A percentile compares a stretch with the other conserved stretches of the same genome.
phyloP scores from a whole-genome alignment of 148 eudicot genomes.

The Spergularia bocconei region DNA sequence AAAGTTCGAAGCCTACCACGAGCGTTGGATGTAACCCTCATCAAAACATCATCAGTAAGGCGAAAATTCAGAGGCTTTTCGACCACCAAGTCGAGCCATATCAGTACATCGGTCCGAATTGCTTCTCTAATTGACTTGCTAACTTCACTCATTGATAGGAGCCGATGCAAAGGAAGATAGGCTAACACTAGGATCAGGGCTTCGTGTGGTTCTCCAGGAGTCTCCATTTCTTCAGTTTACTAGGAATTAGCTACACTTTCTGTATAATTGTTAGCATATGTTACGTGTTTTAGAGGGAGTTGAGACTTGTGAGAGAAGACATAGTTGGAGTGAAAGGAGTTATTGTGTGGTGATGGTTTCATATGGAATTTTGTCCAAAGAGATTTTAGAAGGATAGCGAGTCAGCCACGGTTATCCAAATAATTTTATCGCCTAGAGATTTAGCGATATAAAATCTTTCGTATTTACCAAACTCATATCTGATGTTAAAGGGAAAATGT shows the following conservation, averaged over 20 bases:
- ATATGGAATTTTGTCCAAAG: no score
- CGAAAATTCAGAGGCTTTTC: slow-evolving; percentile 43
- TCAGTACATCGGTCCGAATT: slow-evolving; percentile 46
- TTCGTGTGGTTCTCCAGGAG: slow-evolving; percentile 40
- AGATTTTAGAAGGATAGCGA: no score
- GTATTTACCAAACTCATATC: no score
- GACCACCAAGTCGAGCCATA: slow-evolving; percentile 60
- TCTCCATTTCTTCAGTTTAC: background rate
- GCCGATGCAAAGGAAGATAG: slow-evolving; percentile 67
- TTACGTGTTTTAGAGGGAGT: no score
- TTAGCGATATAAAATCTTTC: no score
- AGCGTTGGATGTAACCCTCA: slow-evolving; percentile 46
- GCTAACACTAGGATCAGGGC: slow-evolving; percentile 59
- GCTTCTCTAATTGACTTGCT: slow-evolving; percentile 56
- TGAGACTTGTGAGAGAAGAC: background rate
- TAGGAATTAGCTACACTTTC: no score
- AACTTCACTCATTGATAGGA: slow-evolving; percentile 48
- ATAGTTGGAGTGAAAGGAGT: background rate
- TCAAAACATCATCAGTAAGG: slow-evolving; percentile 40
- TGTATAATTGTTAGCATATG: no score
- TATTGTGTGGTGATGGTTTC: no score
- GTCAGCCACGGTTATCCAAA: no score
- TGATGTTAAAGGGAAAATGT: no score
- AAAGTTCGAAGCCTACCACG: slow-evolving; percentile 53
- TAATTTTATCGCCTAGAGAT: no score